phyloP scores from a whole-genome alignment of 169 alveolate genomes.

The Cryptosporidium bovis region DNA sequence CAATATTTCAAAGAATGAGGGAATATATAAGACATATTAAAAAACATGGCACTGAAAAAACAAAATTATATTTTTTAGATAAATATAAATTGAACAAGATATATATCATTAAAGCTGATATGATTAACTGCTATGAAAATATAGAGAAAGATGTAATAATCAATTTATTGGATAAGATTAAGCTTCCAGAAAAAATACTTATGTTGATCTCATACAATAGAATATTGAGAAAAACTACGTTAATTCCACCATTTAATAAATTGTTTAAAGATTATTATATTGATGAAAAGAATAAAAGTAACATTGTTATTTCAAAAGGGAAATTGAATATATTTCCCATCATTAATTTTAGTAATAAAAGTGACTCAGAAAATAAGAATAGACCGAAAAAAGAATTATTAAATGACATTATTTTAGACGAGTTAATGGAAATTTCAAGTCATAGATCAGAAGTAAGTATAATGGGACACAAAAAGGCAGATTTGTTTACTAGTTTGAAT shows the following conservation, averaged over 20 bases:
- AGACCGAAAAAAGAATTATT: not conserved
- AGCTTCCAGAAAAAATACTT: conserved; percentile 18
- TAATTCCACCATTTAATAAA: conserved; percentile 50
- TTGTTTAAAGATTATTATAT: conserved; percentile 1
- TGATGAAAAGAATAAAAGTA: conserved; percentile 31
- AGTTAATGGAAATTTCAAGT: not conserved
- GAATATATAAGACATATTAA: not conserved
- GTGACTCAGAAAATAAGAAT: not conserved
- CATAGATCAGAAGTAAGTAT: conserved; percentile 10
- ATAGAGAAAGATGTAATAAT: conserved; percentile 27
- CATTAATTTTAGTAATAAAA: not conserved
- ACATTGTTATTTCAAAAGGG: conserved; percentile 38
- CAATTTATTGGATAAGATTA: conserved; percentile 16
- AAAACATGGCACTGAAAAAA: not conserved
- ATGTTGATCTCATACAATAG: conserved; percentile 30
- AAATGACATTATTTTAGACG: not conserved
- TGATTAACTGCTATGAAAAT: conserved; percentile 54
- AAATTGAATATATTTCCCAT: conserved; percentile 47
- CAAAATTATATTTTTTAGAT: not conserved
- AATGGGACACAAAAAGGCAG: conserved; percentile 43
- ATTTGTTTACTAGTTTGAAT: conserved; percentile 22
- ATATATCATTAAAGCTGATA: conserved; percentile 51
- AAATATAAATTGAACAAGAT: not conserved
- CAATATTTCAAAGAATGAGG: not conserved
- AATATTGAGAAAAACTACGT: conserved; percentile 8